A percentile compares a stretch with the other conserved stretches of the same genome.
These are phyloP conservation scores for Xenosphaeropsis pyriputrescens DNA, from an alignment of 2,329 filamentous ascomycete genomes.

Conservation along the genomic window DNA sequence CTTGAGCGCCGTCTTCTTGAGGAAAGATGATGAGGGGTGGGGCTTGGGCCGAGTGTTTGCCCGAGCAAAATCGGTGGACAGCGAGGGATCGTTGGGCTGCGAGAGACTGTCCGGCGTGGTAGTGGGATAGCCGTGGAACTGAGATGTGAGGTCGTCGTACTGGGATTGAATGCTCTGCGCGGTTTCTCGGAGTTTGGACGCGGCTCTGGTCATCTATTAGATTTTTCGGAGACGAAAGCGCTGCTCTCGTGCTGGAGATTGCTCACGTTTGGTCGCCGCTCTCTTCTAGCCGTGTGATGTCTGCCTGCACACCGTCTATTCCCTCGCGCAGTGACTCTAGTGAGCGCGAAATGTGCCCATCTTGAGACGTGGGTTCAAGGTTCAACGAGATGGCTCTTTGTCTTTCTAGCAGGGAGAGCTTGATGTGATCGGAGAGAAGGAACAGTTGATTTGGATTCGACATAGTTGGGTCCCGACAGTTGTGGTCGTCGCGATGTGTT, in stretches of 20 bases:
- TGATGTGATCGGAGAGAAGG: slow-evolving; percentile 91
- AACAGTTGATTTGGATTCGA: slow-evolving; percentile 63
- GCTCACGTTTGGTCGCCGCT: slow-evolving; percentile 21
- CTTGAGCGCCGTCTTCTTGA: slow-evolving; percentile 19
- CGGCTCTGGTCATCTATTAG: slow-evolving; percentile 12
- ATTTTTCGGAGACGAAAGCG: too few species aligned
- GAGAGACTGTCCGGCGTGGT: slow-evolving; percentile 34
- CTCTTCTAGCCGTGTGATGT: slow-evolving; percentile 48
- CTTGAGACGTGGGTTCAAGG: slow-evolving; percentile 57
- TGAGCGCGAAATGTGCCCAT: slow-evolving; percentile 78
- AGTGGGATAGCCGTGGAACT: slow-evolving; percentile 57
- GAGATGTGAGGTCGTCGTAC: slow-evolving; percentile 59
- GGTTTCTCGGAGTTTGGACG: slow-evolving; percentile 43
- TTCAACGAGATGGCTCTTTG: slow-evolving; percentile 73
- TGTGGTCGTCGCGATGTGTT: not conserved
- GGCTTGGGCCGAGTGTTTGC: slow-evolving; percentile 26
- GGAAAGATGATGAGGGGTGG: slow-evolving; percentile 27
- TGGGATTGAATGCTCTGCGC: slow-evolving; percentile 57
- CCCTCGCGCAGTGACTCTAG: slow-evolving; percentile 77
- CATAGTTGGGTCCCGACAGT: slow-evolving; percentile 21
- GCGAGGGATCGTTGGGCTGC: slow-evolving; percentile 47
- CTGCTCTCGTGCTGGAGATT: too few species aligned
- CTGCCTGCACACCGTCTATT: slow-evolving; percentile 51
- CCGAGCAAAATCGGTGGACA: slow-evolving; percentile 49
- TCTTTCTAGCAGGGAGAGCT: slow-evolving; percentile 84